Conservation (phyloP, 805 yeast genomes). For the Clavispora asparagi region DNA sequence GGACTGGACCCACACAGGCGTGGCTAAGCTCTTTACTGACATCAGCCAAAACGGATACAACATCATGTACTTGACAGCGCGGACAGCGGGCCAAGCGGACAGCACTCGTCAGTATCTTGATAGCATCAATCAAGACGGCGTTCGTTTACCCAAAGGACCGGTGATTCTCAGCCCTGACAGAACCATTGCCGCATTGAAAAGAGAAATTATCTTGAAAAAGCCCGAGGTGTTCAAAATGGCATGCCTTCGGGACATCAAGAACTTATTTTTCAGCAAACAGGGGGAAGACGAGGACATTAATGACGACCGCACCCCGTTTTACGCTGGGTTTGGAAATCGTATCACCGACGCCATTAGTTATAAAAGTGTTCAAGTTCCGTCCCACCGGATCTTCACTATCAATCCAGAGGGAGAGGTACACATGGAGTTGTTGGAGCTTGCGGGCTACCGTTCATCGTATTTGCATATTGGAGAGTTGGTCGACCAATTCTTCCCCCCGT, state of each 20-base stretch:
- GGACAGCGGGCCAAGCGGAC: constrained; percentile 95
- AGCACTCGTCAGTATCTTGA: constrained; percentile 77
- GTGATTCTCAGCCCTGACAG: constrained; percentile 94
- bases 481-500: constrained; percentile 95
- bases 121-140: constrained; percentile 67
- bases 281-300: constrained; percentile 17
- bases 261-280: constrained; percentile 46
- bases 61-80: constrained; percentile 86
- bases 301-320: constrained; percentile 71
- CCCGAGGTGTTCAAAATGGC: constrained; percentile 99
- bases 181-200: constrained; percentile 87
- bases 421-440: constrained; percentile 90
- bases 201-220: constrained; percentile 90
- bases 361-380: constrained; percentile 88
- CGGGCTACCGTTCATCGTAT: constrained; percentile 87
- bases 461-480: constrained; percentile 88
- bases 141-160: constrained; percentile 79
- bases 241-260: constrained; percentile 79
- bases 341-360: constrained; percentile 96
- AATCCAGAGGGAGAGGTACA: constrained; percentile 96
- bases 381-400: constrained; percentile 90
- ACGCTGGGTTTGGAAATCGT: constrained; percentile 96
- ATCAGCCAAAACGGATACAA: constrained; percentile 85
- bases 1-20: constrained; percentile 98
- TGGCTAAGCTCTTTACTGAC: constrained; percentile 86